Base-by-base conservation (phyloP, 1,284 basidiomycete species). In the Volvariella surrecta region DNA sequence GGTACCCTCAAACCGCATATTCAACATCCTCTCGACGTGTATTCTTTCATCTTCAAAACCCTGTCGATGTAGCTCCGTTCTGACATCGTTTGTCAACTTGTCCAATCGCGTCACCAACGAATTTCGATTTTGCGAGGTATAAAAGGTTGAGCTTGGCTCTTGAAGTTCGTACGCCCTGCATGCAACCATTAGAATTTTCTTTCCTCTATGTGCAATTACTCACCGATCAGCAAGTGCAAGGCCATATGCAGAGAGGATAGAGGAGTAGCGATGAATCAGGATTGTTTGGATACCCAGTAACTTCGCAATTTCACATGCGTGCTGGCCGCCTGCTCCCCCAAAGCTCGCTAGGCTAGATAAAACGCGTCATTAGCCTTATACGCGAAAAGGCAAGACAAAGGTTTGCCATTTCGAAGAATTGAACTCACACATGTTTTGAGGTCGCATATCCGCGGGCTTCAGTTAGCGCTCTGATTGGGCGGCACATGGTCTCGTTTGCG, bases 401-500 rank as follows among this genome's bases (percentile, higher is more conserved):
- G n/a, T n/a, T n/a, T n/a, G n/a, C n/a, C 31, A 17, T 22, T 21
- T 13, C 11, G 28, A 15, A 28, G 24, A 11, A 28, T 6, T 3
- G 37, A n/a, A 58, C 73, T 32, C 57, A 84, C 79, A 91, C 76
- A 57, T 97, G 94, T 54, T 81, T 83, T 1, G 79, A 76, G 0
- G 88, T 87, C 2, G 87, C 85, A 60, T 91, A 82, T 3, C 94
- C 93, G 39, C 89, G 70, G 1, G 89, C 91, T 62, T 95, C 94
- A 0, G 93, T 97, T 48, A 97, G 62, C 1, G 93, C 83, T 4
- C 93, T 79, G 48, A 97, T 96, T 1, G 93, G 94, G 37, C 93
- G 70, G 52, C 84, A 87, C 92, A 96, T 96, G 0, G 88, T 89
- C 65, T 92, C 89, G 50, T 92, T 93, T 9, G 89, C 89, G n/a